Percentiles rank a stretch among this genome's conserved stretches.
Conservation (phyloP, 2,329 filamentous ascomycete species). For the Cladosporium sp. region DNA sequence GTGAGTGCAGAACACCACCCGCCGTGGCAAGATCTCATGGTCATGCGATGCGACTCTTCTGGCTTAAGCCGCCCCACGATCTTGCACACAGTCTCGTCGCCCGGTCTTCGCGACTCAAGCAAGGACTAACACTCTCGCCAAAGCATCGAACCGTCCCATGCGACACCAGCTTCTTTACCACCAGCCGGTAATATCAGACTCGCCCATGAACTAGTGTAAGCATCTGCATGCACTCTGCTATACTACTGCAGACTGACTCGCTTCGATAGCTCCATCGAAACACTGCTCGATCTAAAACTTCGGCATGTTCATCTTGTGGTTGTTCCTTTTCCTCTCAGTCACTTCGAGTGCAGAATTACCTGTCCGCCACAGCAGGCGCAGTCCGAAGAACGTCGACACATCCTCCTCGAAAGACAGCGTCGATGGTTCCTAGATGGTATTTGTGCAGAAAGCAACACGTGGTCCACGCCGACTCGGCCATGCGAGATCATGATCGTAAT, state of each 20-base stretch:
- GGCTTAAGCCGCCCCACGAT: not conserved
- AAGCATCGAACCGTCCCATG: not conserved
- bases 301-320: not conserved
- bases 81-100: not conserved
- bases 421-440: not conserved
- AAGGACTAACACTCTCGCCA: not conserved
- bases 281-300: not conserved
- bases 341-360: not conserved
- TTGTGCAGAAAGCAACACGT: not conserved
- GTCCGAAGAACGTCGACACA: not conserved
- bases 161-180: not conserved
- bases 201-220: not conserved
- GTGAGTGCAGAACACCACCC: not conserved
- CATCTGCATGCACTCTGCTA: not conserved
- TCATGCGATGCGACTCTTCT: not conserved
- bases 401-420: not conserved
- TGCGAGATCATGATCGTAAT: not conserved
- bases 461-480: slow-evolving; percentile 2
- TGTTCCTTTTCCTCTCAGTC: not conserved
- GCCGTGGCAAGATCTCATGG: not conserved
- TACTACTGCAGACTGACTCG: not conserved
- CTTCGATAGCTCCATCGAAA: not conserved
- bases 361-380: not conserved
- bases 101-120: not conserved
- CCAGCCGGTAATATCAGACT: not conserved